Evolutionary conservation across 2,329 filamentous ascomycete genomes (phyloP).

Genomic region (Dryadomyces quercus-mongolicae): DNA sequence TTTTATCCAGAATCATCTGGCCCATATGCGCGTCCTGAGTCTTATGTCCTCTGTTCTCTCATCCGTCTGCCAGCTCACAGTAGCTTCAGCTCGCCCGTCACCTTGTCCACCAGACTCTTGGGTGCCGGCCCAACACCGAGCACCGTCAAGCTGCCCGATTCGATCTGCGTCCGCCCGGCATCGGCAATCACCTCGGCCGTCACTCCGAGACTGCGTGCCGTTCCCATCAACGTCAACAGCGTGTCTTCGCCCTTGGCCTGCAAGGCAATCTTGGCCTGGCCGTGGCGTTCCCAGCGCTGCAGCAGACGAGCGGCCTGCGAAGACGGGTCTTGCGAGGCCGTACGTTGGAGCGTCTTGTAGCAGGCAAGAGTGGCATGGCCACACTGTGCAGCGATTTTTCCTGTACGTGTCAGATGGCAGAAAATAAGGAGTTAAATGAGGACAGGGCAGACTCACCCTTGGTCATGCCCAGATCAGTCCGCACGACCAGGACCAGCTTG

Average conservation of each 20-base stretch:
- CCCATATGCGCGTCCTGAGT: neutral
- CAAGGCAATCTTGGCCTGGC: conserved; percentile 88
- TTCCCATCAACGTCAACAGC: conserved; percentile 58
- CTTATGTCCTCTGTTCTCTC: neutral
- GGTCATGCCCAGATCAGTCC: conserved; percentile 93
- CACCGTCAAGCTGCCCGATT: conserved; percentile 82
- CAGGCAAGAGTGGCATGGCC: conserved; percentile 94
- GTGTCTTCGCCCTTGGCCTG: conserved; percentile 83
- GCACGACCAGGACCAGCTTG: conserved; percentile 84
- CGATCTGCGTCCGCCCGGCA: conserved; percentile 95
- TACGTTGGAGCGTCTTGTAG: conserved; percentile 68
- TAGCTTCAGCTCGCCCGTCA: conserved; percentile 77
- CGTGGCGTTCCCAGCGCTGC: conserved; percentile 70
- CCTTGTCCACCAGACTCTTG: conserved; percentile 72
- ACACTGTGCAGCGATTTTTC: conserved; percentile 94
- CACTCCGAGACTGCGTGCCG: conserved; percentile 71
- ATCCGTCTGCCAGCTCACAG: conserved; percentile 23
- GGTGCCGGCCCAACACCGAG: conserved; percentile 74
- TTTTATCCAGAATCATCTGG: neutral
- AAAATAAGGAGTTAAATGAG: neutral
- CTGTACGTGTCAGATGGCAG: conserved; percentile 29
- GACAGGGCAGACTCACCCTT: conserved; percentile 52
- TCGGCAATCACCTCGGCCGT: conserved; percentile 87
- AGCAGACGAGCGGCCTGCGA: conserved; percentile 52
- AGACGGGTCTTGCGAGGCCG: conserved; percentile 36